A percentile compares a stretch with the other conserved stretches of the same genome.
Evolutionary conservation across 768 basidiomycete genomes (phyloP).

Genomic region (Trametes maxima): DNA sequence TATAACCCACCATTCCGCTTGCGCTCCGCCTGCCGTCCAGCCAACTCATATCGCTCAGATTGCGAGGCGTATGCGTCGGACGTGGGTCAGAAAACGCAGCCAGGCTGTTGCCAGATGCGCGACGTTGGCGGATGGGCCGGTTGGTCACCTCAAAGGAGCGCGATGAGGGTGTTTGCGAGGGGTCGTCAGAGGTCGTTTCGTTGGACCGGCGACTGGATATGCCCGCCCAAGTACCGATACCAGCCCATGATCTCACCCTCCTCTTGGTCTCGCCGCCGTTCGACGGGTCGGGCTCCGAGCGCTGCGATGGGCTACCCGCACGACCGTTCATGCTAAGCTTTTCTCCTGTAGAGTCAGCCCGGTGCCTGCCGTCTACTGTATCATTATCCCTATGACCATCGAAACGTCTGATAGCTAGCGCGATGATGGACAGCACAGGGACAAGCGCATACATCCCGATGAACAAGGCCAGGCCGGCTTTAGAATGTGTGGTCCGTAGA

Average conservation of each 20-base stretch:
- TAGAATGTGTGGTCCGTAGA: conserved; percentile 65
- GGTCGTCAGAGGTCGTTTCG: conserved; percentile 38
- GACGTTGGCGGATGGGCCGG: conserved; percentile 53
- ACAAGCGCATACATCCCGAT: conserved; percentile 57
- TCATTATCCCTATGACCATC: conserved; percentile 8
- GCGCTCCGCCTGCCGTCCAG: conserved; percentile 71
- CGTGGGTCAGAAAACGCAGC: conserved; percentile 44
- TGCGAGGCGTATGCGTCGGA: conserved; percentile 49
- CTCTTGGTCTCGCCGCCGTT: conserved; percentile 10
- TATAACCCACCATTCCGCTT: conserved; percentile 62
- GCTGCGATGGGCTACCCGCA: conserved; percentile 34
- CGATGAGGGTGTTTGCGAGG: conserved; percentile 37
- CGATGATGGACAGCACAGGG: conserved; percentile 44
- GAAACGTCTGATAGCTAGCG: conserved; percentile 16
- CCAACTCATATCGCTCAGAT: conserved; percentile 78
- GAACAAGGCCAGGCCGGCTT: conserved; percentile 67
- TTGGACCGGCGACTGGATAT: conserved; percentile 41
- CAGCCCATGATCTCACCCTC: conserved; percentile 43
- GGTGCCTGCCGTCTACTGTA: conserved; percentile 24
- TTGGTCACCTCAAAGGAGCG: conserved; percentile 53
- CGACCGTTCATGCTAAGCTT: conserved; percentile 36
- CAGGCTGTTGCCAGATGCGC: conserved; percentile 49
- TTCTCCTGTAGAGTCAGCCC: conserved; percentile 44
- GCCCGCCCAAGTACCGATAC: conserved; percentile 39
- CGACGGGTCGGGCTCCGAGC: conserved; percentile 18